A percentile compares a stretch with the other conserved stretches of the same genome.
Conservation (phyloP, 2,329 filamentous ascomycete species). For the Penicillium sp. region DNA sequence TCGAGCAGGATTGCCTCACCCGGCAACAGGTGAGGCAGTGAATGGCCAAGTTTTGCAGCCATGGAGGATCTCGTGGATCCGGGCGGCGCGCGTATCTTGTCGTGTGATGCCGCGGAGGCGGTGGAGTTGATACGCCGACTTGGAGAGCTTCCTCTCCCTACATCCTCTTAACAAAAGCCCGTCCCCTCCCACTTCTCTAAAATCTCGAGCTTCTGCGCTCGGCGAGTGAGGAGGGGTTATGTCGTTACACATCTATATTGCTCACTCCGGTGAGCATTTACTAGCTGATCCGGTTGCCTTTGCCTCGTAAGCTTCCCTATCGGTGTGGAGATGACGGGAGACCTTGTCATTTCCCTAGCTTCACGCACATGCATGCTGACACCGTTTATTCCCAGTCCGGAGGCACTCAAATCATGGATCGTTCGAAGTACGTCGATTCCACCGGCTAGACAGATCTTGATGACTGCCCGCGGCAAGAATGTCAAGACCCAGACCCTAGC, state of each 20-base stretch:
- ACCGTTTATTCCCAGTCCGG: slow-evolving; percentile 57
- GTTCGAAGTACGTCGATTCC: slow-evolving; percentile 71
- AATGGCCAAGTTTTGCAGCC: slow-evolving; percentile 32
- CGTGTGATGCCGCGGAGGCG: slow-evolving; percentile 24
- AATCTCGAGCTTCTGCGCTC: slow-evolving; percentile 27
- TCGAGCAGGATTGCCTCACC: slow-evolving; percentile 38
- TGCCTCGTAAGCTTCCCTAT: slow-evolving; percentile 60
- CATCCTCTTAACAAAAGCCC: slow-evolving; percentile 14
- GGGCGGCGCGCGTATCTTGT: slow-evolving; percentile 26
- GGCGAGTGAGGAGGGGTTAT: slow-evolving; percentile 55
- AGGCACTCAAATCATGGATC: slow-evolving; percentile 82
- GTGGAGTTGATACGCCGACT: slow-evolving; percentile 15
- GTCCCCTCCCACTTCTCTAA: slow-evolving; percentile 21
- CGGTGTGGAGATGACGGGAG: slow-evolving; percentile 6
- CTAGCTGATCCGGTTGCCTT: slow-evolving; percentile 74
- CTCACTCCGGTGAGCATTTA: slow-evolving; percentile 87
- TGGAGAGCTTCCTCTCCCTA: slow-evolving; percentile 18
- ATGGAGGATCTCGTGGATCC: slow-evolving; percentile 33
- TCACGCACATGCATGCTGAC: slow-evolving; percentile 20
- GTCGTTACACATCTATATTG: slow-evolving; percentile 86
- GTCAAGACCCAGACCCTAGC: slow-evolving; percentile 77
- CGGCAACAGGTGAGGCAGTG: slow-evolving; percentile 32
- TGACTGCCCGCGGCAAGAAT: slow-evolving; percentile 81
- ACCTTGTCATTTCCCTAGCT: slow-evolving; percentile 4
- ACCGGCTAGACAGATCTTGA: slow-evolving; percentile 74